Evolutionary conservation across 2,329 filamentous ascomycete species (phyloP).

Genomic region (Leptosphaerulina australis): DNA sequence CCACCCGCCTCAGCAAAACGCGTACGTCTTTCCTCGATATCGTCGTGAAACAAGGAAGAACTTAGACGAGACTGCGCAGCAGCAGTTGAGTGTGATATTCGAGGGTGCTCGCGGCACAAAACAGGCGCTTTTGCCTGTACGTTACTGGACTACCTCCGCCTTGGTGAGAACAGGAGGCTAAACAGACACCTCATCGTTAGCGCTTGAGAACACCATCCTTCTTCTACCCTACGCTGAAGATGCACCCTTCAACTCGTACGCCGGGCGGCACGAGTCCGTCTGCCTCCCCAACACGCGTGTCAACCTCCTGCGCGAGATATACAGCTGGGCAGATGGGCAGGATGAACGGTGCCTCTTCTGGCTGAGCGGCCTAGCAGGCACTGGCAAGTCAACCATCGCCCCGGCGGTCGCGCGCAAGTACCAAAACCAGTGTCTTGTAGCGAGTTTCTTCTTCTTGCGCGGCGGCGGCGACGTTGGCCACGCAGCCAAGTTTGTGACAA

Average conservation of each 20-base stretch:
- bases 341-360: not conserved
- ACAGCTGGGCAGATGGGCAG: not conserved
- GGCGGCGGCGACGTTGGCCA: conserved; percentile 21
- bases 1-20: too few relatives aligned
- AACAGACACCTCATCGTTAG: not conserved
- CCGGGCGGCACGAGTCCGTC: too few relatives aligned
- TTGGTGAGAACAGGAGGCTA: not conserved
- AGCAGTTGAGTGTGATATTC: too few relatives aligned
- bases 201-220: not conserved
- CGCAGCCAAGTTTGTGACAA: conserved; percentile 22
- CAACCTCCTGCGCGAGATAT: not conserved
- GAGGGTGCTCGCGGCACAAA: too few relatives aligned
- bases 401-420: conserved; percentile 33
- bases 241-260: too few relatives aligned
- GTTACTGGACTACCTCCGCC: too few relatives aligned
- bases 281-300: too few relatives aligned
- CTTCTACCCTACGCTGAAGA: too few relatives aligned
- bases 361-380: conserved; percentile 21
- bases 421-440: conserved; percentile 15
- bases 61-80: too few relatives aligned
- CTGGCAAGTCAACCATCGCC: conserved; percentile 44
- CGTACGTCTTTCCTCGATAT: too few relatives aligned
- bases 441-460: conserved; percentile 25
- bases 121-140: too few relatives aligned
- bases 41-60: too few relatives aligned